Evolutionary conservation across 2,329 filamentous ascomycete genomes (phyloP).

Genomic region (Mariannaea sp.): DNA sequence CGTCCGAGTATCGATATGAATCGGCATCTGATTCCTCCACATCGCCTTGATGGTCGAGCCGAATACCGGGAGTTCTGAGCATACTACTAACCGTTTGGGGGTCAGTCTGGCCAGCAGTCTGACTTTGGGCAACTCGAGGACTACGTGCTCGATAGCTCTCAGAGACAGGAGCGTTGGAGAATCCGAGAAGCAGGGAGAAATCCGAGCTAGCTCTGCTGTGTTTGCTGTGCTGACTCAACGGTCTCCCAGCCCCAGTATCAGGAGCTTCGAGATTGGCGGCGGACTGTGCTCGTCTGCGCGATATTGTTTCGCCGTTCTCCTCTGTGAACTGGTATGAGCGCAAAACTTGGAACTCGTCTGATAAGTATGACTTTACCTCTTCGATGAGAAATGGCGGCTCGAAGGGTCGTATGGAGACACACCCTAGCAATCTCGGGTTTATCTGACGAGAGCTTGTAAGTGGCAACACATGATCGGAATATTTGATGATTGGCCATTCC

Average conservation of each 20-base stretch:
- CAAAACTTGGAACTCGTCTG: not conserved
- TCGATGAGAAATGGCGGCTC: slow-evolving; percentile 69
- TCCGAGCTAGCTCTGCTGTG: slow-evolving; percentile 75
- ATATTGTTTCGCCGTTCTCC: slow-evolving; percentile 50
- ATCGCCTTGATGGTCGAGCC: slow-evolving; percentile 57
- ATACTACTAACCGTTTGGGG: slow-evolving; percentile 54
- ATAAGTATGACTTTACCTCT: slow-evolving; percentile 57
- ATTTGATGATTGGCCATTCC: slow-evolving; percentile 64
- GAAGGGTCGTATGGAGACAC: slow-evolving; percentile 76
- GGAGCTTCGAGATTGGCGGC: slow-evolving; percentile 64
- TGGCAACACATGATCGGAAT: slow-evolving; percentile 71
- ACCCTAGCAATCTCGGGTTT: slow-evolving; percentile 73
- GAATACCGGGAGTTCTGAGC: slow-evolving; percentile 57
- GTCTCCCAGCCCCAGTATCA: slow-evolving; percentile 55
- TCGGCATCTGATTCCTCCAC: slow-evolving; percentile 73
- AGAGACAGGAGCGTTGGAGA: slow-evolving; percentile 53
- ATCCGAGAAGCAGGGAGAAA: slow-evolving; percentile 63
- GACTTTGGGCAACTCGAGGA: slow-evolving; percentile 38
- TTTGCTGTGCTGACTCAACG: slow-evolving; percentile 65
- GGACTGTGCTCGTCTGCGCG: slow-evolving; percentile 63
- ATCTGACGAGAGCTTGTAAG: slow-evolving; percentile 73
- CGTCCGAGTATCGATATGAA: slow-evolving; percentile 68
- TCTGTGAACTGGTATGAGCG: slow-evolving; percentile 30
- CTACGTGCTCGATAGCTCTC: slow-evolving; percentile 43
- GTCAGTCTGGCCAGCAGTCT: slow-evolving; percentile 21